These are phyloP conservation scores for Parietaria judaica DNA, from an alignment of 306 rosid genomes.

Conservation along the genomic window DNA sequence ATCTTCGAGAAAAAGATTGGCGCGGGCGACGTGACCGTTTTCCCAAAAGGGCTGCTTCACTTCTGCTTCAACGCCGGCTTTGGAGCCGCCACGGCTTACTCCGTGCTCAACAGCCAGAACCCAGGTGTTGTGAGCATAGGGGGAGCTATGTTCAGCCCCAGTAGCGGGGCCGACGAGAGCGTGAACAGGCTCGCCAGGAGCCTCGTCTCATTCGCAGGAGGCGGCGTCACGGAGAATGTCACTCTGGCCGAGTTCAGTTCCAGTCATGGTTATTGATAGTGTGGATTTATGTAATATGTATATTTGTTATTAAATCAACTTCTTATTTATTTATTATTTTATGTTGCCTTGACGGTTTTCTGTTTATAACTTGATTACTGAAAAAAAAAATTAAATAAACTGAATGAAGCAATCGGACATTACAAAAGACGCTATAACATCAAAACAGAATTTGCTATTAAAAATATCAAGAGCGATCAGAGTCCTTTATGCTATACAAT, in stretches of 20 bases:
- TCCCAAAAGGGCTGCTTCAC: constrained; percentile 75
- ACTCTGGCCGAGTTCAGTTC: not conserved
- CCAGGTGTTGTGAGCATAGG: constrained; percentile 42
- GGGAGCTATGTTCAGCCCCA: constrained; percentile 19
- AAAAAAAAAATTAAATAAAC: too few species aligned
- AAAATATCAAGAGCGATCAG: too few species aligned
- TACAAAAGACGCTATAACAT: too few species aligned
- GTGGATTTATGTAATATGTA: too few species aligned
- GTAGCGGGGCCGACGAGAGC: constrained; percentile 15
- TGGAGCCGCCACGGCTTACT: constrained; percentile 34
- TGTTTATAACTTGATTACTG: too few species aligned
- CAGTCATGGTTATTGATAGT: too few species aligned
- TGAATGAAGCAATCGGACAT: too few species aligned
- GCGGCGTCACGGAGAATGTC: not conserved
- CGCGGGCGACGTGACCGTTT: constrained; percentile 57
- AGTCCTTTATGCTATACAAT: too few species aligned
- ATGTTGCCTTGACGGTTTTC: too few species aligned
- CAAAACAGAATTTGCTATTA: too few species aligned
- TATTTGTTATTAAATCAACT: too few species aligned
- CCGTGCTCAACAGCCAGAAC: constrained; percentile 61
- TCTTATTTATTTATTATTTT: too few species aligned
- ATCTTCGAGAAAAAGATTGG: constrained; percentile 29
- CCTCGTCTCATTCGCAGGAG: constrained; percentile 4
- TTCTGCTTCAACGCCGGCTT: constrained; percentile 39
- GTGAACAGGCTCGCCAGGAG: constrained; percentile 28